Conservation (phyloP, 2,329 filamentous ascomycete species). For the Calonectria henricotiae region DNA sequence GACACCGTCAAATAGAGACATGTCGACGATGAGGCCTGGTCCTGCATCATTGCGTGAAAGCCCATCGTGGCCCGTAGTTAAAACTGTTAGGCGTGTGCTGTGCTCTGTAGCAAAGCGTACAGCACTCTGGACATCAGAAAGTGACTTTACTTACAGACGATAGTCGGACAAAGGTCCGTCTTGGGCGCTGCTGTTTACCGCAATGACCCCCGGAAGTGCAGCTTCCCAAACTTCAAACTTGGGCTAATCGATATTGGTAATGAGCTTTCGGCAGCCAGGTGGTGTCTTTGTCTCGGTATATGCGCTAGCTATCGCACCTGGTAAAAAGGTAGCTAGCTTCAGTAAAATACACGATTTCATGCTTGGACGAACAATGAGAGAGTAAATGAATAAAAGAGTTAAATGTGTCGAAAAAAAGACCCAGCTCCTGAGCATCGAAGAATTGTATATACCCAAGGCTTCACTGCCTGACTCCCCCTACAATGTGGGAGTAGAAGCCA, state of each 20-base stretch:
- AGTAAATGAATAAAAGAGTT: not conserved
- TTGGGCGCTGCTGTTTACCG: not conserved
- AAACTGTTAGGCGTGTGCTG: not conserved
- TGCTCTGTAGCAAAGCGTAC: constrained; percentile 5
- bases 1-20: not conserved
- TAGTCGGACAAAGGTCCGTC: not conserved
- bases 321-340: not conserved
- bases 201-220: not conserved
- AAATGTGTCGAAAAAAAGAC: too few relatives aligned
- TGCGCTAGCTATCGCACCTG: not conserved
- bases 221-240: constrained; percentile 8
- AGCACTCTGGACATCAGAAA: not conserved
- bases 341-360: not conserved
- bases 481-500: too few relatives aligned
- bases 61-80: not conserved
- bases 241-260: not conserved
- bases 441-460: too few relatives aligned
- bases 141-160: not conserved
- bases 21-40: not conserved
- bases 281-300: not conserved
- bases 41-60: not conserved
- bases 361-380: not conserved
- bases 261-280: not conserved
- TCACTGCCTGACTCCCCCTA: too few relatives aligned
- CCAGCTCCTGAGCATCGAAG: too few relatives aligned